phyloP scores from a whole-genome alignment of 2,329 filamentous ascomycete species.

The Fusarium beomiforme region DNA sequence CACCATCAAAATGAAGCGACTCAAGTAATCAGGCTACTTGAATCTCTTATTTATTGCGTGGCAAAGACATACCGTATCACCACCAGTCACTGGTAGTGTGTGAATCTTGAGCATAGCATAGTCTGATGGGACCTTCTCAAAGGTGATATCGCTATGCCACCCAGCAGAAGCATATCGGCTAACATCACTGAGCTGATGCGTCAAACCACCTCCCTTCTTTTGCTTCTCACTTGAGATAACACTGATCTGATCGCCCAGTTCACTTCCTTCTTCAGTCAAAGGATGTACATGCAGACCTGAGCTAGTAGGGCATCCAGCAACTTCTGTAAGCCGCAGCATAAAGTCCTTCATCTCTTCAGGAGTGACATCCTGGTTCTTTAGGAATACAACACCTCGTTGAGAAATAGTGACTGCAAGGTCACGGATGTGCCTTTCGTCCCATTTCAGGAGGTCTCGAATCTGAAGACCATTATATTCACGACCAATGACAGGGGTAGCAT shows the following conservation, averaged over 20 bases:
- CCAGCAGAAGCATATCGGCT: conserved; percentile 57
- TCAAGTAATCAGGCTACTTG: background rate
- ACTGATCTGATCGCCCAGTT: conserved; percentile 64
- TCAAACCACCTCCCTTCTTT: conserved; percentile 63
- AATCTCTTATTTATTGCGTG: background rate
- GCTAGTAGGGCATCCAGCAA: conserved; percentile 52
- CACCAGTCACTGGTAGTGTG: conserved; percentile 64
- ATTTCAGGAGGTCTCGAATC: conserved; percentile 47
- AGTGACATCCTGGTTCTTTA: conserved; percentile 50
- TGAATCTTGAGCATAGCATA: conserved; percentile 69
- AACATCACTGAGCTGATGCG: conserved; percentile 61
- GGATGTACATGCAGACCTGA: conserved; percentile 66
- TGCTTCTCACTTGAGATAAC: conserved; percentile 66
- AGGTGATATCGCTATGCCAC: conserved; percentile 67
- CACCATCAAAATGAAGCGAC: background rate
- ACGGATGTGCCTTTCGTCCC: conserved; percentile 58
- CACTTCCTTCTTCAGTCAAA: conserved; percentile 60
- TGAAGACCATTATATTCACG: conserved; percentile 56
- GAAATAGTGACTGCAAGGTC: conserved; percentile 64
- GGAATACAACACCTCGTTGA: conserved; percentile 52
- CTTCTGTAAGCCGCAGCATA: conserved; percentile 48
- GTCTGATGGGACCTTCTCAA: conserved; percentile 68
- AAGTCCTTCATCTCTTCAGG: conserved; percentile 52
- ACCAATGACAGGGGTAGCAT: conserved; percentile 61
- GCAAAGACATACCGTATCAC: conserved; percentile 58